Conservation (phyloP, 371 early-diverging fungal species). For the Mucor mucedo region DNA sequence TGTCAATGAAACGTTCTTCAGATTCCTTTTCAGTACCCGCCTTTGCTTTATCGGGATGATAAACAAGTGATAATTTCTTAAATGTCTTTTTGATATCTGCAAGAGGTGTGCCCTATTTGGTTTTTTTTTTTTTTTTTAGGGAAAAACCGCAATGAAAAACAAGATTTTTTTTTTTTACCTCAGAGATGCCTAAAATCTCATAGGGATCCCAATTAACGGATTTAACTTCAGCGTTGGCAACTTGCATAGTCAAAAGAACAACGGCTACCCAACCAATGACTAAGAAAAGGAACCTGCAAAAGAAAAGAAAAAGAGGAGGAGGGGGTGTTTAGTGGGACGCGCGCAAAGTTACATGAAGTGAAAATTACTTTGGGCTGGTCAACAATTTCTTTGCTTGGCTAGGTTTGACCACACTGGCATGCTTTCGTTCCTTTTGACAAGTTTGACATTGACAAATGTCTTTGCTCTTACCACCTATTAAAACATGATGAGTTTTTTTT, state of each 20-base stretch:
- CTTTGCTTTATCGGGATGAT: constrained; percentile 87
- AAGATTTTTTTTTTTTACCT: constrained; percentile 48
- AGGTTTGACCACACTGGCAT: constrained; percentile 18
- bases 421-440: constrained; percentile 32
- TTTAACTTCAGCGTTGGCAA: constrained; percentile 72
- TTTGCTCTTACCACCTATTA: constrained; percentile 16
- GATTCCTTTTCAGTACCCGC: constrained; percentile 66
- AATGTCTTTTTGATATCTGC: constrained; percentile 77
- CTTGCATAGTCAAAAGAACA: constrained; percentile 76
- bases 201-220: constrained; percentile 91
- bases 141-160: not conserved
- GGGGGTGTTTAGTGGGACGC: not conserved
- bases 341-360: not conserved
- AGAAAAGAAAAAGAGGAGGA: not conserved
- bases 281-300: constrained; percentile 54
- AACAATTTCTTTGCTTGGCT: constrained; percentile 24
- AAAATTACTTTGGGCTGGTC: constrained; percentile 31
- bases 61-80: constrained; percentile 75
- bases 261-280: constrained; percentile 81
- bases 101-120: constrained; percentile 51
- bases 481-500: not conserved
- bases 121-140: too few relatives aligned
- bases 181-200: constrained; percentile 81
- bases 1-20: constrained; percentile 72
- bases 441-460: constrained; percentile 27